Evolutionary conservation across 1,139 yeast genomes (phyloP), one percentile per base, ranked within the genome.

Genomic region (Martiniozyma asiatica): DNA sequence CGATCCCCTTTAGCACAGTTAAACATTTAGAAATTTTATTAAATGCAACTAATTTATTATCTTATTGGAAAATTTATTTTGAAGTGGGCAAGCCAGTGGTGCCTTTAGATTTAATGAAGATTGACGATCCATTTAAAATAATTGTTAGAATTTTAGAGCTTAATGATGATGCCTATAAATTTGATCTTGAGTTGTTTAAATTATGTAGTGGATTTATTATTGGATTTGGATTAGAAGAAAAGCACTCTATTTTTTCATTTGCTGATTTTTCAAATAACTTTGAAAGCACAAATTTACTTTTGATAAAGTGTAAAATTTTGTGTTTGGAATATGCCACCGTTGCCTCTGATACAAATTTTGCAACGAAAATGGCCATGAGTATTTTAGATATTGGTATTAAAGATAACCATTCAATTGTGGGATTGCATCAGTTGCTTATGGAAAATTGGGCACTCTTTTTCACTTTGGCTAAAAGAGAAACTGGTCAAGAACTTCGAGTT

Each of bases 401-500:
- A 4, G 12, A 26, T 12, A 38, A 35, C 20, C 10, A 14, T 4
- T 24, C 42, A 33, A 16, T 33, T 5, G 20, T 17, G 3, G 33
- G 42, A 34, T 18, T 35, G 4, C 37, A 29, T 21, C 24, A 26
- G 4, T 39, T 69, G 20, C 51, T 50, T 5, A 38, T 55, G 27
- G 59, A 58, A n/a, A 46, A 58, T 32, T 75, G 85, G 82, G 56
- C 67, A 26, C 65, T 76, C 1, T 65, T 74, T 34, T 73, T 71
- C 42, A 82, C 75, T 44, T 69, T 74, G 6, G 75, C 61, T 48
- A 34, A 56, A 52, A 29, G 53, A 47, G 37, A 50, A 13, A 44
- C 37, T 26, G 37, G 21, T 49, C 54, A 11, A 41, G 32, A 23
- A n/a, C 15, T 24, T n/a, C 26, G 20, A 10, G 39, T 37, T 5